phyloP scores from a whole-genome alignment of 2,329 filamentous ascomycete genomes.

The Grosmannia clavigera region DNA sequence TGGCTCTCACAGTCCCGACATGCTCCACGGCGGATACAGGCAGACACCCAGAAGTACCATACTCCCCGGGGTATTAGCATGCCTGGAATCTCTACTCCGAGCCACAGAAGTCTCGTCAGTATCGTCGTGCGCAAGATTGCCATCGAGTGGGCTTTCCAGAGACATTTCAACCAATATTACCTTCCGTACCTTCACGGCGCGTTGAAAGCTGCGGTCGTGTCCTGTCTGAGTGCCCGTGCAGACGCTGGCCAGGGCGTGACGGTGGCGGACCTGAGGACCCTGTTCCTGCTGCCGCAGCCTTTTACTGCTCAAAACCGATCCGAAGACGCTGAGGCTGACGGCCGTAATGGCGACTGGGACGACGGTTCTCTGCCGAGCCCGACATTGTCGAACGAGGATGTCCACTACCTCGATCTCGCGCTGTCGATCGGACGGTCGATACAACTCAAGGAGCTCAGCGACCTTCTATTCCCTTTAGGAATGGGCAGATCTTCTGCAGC shows the following conservation, averaged over 20 bases:
- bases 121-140: constrained; percentile 37
- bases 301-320: neutral
- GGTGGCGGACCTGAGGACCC: constrained; percentile 33
- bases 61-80: constrained; percentile 16
- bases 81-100: constrained; percentile 33
- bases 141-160: constrained; percentile 41
- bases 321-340: constrained; percentile 16
- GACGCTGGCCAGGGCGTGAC: constrained; percentile 24
- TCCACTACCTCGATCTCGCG: constrained; percentile 42
- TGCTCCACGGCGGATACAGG: constrained; percentile 9
- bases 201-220: constrained; percentile 38
- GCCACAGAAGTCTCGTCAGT: constrained; percentile 36
- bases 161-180: constrained; percentile 43
- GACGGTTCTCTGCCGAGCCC: constrained; percentile 11
- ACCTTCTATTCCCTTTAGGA: constrained; percentile 31
- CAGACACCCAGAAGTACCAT: neutral
- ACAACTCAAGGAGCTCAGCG: constrained; percentile 36
- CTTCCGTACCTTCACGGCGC: constrained; percentile 42
- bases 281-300: constrained; percentile 26
- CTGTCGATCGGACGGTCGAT: constrained; percentile 38
- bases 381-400: constrained; percentile 28
- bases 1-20: constrained; percentile 32
- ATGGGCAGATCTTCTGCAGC: neutral
- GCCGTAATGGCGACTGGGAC: constrained; percentile 3
- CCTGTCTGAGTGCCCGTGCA: constrained; percentile 29